Conservation (phyloP, 345 rosid species). For the Eucalyptus coolabah region DNA sequence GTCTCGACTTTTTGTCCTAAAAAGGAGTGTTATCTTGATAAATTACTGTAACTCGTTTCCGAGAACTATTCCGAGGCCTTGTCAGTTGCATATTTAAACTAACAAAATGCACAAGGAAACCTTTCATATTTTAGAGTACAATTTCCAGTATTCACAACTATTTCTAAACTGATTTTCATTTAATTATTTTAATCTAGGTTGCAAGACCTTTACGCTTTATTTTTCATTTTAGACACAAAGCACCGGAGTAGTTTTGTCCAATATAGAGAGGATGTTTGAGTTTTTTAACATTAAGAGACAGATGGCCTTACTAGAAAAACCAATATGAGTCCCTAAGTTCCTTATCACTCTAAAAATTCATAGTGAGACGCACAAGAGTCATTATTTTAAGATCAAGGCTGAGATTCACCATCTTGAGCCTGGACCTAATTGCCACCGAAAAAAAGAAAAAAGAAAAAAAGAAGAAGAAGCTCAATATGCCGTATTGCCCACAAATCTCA, state of each 20-base stretch:
- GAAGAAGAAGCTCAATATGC: neutral
- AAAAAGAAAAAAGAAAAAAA: rapidly evolving
- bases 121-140: too few species aligned
- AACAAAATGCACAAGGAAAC: too few species aligned
- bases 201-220: neutral
- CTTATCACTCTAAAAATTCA: neutral
- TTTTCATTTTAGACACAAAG: neutral
- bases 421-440: neutral
- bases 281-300: neutral
- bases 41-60: neutral
- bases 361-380: neutral
- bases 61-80: too few species aligned
- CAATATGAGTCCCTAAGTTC: neutral
- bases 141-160: neutral
- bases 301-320: neutral
- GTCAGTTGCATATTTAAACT: too few species aligned
- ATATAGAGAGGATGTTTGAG: neutral
- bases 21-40: neutral
- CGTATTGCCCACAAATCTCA: neutral
- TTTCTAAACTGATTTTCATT: neutral
- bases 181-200: neutral
- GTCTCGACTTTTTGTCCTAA: neutral
- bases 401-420: neutral
- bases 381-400: neutral
- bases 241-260: neutral